These are phyloP conservation scores for Quercus variabilis DNA, from an alignment of 306 rosid genomes.

Conservation along the genomic window DNA sequence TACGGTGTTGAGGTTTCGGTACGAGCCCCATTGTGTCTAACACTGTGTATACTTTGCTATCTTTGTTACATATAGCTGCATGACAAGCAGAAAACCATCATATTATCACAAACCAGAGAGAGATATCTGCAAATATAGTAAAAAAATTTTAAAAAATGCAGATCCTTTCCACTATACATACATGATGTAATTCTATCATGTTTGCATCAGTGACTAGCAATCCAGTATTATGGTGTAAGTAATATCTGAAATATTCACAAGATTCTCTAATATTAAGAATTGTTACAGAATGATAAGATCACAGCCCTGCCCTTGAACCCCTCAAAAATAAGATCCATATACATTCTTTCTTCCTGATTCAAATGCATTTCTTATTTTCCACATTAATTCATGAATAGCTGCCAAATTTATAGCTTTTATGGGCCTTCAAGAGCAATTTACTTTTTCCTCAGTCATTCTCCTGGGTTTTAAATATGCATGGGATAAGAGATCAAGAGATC, in stretches of 20 bases:
- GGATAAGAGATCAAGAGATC: too few species aligned
- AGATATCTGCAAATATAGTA: not conserved
- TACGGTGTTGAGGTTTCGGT: constrained; percentile 74
- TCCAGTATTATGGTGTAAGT: not conserved
- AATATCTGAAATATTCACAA: not conserved
- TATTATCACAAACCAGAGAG: not conserved
- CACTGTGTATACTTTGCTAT: constrained; percentile 71
- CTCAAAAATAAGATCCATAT: not conserved
- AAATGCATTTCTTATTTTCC: not conserved
- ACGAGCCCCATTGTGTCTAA: constrained; percentile 68
- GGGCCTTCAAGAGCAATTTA: not conserved
- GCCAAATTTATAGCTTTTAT: not conserved
- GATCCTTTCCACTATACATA: not conserved
- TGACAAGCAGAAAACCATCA: constrained; percentile 23
- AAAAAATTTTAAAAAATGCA: not conserved
- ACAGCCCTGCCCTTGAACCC: not conserved
- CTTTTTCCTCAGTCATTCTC: not conserved
- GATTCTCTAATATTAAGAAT: not conserved
- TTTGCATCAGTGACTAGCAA: not conserved
- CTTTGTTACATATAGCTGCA: constrained; percentile 93
- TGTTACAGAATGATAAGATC: not conserved
- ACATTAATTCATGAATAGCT: not conserved
- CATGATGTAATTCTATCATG: not conserved
- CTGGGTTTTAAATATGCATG: not conserved
- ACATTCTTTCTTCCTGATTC: not conserved